These are phyloP conservation scores for Rickenella mellea DNA, from an alignment of 768 basidiomycete genomes.

Conservation along the genomic window DNA sequence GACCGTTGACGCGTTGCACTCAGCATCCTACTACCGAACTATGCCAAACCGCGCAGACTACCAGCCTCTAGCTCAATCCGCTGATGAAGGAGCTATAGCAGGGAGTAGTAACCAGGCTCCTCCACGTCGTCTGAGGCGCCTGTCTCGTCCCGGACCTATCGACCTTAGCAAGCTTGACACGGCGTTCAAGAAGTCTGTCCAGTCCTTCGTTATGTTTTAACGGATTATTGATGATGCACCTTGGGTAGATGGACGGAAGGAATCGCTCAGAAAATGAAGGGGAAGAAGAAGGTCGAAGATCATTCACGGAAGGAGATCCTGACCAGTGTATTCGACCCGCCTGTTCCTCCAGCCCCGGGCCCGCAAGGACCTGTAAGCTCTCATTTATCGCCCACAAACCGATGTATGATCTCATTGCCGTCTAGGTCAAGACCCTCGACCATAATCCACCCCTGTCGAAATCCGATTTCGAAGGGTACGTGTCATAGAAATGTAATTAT, in stretches of 20 bases:
- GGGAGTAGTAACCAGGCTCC: constrained; percentile 18
- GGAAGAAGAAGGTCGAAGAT: constrained; percentile 39
- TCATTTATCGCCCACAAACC: background rate
- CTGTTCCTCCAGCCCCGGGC: constrained; percentile 25
- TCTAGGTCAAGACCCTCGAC: constrained; percentile 69
- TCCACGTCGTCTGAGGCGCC: constrained; percentile 20
- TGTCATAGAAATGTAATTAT: too few relatives aligned
- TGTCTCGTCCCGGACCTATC: constrained; percentile 50
- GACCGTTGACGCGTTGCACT: too few relatives aligned
- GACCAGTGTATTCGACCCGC: constrained; percentile 73
- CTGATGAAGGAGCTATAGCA: constrained; percentile 27
- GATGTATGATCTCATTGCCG: background rate
- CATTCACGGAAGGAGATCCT: constrained; percentile 64
- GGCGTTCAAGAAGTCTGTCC: constrained; percentile 65
- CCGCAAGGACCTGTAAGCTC: constrained; percentile 29
- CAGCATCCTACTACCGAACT: too few relatives aligned
- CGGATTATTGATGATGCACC: background rate
- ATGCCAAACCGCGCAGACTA: constrained; percentile 40
- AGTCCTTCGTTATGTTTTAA: background rate
- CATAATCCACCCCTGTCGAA: constrained; percentile 71
- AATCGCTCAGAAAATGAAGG: constrained; percentile 77
- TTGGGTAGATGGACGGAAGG: constrained; percentile 69
- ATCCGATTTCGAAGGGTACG: constrained; percentile 62
- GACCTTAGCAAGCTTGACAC: constrained; percentile 73
- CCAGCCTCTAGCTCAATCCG: constrained; percentile 33